Conservation (phyloP, 1,139 yeast genomes). For the Saccharomyces pastorianus region DNA sequence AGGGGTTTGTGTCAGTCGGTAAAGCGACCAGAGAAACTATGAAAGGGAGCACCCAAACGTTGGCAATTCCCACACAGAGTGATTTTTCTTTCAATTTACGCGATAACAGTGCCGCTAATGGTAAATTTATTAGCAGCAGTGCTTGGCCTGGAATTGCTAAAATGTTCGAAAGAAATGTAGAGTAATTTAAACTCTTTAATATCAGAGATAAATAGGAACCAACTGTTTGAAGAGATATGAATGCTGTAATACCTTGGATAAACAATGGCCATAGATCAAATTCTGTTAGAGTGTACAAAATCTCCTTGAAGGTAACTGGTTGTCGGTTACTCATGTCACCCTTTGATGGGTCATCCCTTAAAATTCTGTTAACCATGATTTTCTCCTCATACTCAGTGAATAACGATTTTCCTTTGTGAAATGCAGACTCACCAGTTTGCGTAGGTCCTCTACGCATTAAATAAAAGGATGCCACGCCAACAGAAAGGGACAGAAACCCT, state of each 20-base stretch:
- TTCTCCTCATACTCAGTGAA: conserved; percentile 43
- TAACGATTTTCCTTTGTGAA: neutral
- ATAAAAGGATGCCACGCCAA: neutral
- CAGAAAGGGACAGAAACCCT: neutral
- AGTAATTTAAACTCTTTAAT: conserved; percentile 39
- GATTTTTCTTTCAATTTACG: conserved; percentile 37
- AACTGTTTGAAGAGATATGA: conserved; percentile 37
- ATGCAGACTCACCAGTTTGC: neutral
- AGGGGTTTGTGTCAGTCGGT: conserved; percentile 38
- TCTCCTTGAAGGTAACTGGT: conserved; percentile 38
- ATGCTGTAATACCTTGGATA: conserved; percentile 31
- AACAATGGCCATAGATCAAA: neutral
- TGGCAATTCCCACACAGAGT: conserved; percentile 32
- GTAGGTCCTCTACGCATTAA: neutral
- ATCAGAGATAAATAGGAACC: conserved; percentile 38
- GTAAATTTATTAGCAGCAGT: conserved; percentile 35
- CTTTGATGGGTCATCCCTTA: conserved; percentile 59
- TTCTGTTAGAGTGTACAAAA: conserved; percentile 15
- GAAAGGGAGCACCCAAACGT: conserved; percentile 37
- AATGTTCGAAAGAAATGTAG: conserved; percentile 40
- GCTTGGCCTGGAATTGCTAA: conserved; percentile 43
- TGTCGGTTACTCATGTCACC: conserved; percentile 63
- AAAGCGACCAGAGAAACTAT: conserved; percentile 45
- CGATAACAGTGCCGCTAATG: conserved; percentile 37
- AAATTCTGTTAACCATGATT: conserved; percentile 50